Evolutionary conservation across 495 filamentous ascomycete species (phyloP).

Genomic region (Penicillium coffeae): DNA sequence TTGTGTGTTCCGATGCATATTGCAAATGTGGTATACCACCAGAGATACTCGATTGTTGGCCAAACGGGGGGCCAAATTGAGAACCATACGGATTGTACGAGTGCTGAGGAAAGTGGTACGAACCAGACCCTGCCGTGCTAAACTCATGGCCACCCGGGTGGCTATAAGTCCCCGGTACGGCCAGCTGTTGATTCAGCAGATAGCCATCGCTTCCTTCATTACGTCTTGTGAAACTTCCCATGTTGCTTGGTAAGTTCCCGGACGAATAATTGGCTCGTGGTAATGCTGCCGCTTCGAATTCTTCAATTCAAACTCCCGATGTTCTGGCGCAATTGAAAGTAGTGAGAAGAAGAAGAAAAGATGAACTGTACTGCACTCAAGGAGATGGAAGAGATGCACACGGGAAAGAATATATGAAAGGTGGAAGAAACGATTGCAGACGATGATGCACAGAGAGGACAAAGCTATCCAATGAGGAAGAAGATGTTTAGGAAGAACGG

Average conservation of each 20-base stretch:
- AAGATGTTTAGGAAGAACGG: not conserved
- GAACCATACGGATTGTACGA: constrained; percentile 33
- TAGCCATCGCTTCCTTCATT: constrained; percentile 36
- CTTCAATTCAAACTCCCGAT: no score
- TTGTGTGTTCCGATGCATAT: constrained; percentile 32
- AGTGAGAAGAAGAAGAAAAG: not conserved
- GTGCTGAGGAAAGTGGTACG: constrained; percentile 36
- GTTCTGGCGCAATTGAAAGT: no score
- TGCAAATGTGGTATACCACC: constrained; percentile 31
- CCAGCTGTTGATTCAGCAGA: constrained; percentile 36
- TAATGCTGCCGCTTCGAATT: not conserved
- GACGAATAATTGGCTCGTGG: not conserved
- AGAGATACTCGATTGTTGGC: constrained; percentile 27
- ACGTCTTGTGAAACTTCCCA: constrained; percentile 39
- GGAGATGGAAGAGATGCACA: not conserved
- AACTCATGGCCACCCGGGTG: constrained; percentile 35
- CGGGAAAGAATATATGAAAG: not conserved
- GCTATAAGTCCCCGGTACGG: constrained; percentile 30
- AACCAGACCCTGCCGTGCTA: constrained; percentile 24
- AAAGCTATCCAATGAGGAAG: not conserved
- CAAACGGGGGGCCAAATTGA: constrained; percentile 35
- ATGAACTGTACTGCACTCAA: no score
- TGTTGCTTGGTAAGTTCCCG: constrained; percentile 11
- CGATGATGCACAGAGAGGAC: not conserved
- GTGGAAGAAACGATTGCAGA: not conserved